Evolutionary conservation across 2,329 filamentous ascomycete genomes (phyloP).

Genomic region (Trichoderma harzianum): DNA sequence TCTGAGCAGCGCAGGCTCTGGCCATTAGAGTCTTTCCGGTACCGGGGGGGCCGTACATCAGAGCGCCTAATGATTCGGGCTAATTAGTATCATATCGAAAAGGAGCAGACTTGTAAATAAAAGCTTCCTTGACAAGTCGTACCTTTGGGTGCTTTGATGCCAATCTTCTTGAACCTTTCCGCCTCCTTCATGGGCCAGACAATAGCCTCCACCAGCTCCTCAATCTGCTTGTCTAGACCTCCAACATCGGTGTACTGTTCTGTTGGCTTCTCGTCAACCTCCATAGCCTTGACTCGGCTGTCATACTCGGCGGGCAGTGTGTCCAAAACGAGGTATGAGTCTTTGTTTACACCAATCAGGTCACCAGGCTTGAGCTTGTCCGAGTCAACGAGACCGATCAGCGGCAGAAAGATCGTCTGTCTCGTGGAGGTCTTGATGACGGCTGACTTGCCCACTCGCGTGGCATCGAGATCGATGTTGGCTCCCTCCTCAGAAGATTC

Average conservation of each 20-base stretch:
- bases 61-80: slow-evolving; percentile 69
- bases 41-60: slow-evolving; percentile 95
- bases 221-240: slow-evolving; percentile 97
- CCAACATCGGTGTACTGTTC: slow-evolving; percentile 99
- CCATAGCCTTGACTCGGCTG: slow-evolving; percentile 98
- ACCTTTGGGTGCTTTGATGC: slow-evolving; percentile 99
- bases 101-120: not conserved
- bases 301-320: slow-evolving; percentile 97
- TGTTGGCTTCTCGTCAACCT: slow-evolving; percentile 98
- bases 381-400: slow-evolving; percentile 95
- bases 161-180: slow-evolving; percentile 98
- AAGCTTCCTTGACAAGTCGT: slow-evolving; percentile 26
- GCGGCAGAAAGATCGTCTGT: slow-evolving; percentile 96
- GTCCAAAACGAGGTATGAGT: slow-evolving; percentile 95
- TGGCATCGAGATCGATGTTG: slow-evolving; percentile 97
- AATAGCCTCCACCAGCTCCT: slow-evolving; percentile 96
- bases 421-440: slow-evolving; percentile 99
- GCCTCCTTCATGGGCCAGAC: slow-evolving; percentile 99
- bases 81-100: not conserved
- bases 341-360: slow-evolving; percentile 97
- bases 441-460: slow-evolving; percentile 92
- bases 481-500: slow-evolving; percentile 97
- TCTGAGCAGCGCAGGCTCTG: slow-evolving; percentile 94
- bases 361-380: slow-evolving; percentile 93
- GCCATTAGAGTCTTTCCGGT: slow-evolving; percentile 91